Conservation (phyloP, 1,139 yeast genomes). For the Suhomyces taliae region DNA sequence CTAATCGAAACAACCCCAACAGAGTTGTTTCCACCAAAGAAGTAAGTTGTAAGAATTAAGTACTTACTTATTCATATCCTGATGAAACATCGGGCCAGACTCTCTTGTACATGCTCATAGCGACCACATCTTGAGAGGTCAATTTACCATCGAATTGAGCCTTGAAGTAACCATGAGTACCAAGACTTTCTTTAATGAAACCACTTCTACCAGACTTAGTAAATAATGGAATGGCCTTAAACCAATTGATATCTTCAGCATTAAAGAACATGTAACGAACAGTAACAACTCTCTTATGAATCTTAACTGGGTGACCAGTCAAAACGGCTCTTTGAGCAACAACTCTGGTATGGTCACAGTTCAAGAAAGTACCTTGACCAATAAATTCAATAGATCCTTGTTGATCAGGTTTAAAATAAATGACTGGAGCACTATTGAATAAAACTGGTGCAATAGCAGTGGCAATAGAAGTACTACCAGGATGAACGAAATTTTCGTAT, state of each 20-base stretch:
- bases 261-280: slow-evolving; percentile 97
- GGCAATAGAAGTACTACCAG: slow-evolving; percentile 71
- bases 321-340: slow-evolving; percentile 84
- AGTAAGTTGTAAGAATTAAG: too few species aligned
- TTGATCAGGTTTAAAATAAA: slow-evolving; percentile 57
- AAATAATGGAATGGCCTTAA: slow-evolving; percentile 88
- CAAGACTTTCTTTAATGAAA: slow-evolving; percentile 89
- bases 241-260: slow-evolving; percentile 84
- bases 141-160: slow-evolving; percentile 92
- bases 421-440: slow-evolving; percentile 80
- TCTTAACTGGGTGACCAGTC: slow-evolving; percentile 94
- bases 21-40: too few species aligned
- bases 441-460: slow-evolving; percentile 89
- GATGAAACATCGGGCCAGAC: slow-evolving; percentile 72
- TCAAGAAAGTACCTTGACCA: slow-evolving; percentile 89
- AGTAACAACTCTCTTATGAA: slow-evolving; percentile 89
- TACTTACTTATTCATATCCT: slow-evolving; percentile 19
- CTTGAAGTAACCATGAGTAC: slow-evolving; percentile 98
- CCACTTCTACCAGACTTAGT: slow-evolving; percentile 93
- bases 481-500: slow-evolving; percentile 79
- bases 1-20: not conserved
- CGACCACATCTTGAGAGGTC: slow-evolving; percentile 89
- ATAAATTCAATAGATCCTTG: slow-evolving; percentile 62
- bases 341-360: slow-evolving; percentile 81
- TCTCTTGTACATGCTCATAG: slow-evolving; percentile 91